Conservation (phyloP, 208 protist species). For the Leishmania major region DNA sequence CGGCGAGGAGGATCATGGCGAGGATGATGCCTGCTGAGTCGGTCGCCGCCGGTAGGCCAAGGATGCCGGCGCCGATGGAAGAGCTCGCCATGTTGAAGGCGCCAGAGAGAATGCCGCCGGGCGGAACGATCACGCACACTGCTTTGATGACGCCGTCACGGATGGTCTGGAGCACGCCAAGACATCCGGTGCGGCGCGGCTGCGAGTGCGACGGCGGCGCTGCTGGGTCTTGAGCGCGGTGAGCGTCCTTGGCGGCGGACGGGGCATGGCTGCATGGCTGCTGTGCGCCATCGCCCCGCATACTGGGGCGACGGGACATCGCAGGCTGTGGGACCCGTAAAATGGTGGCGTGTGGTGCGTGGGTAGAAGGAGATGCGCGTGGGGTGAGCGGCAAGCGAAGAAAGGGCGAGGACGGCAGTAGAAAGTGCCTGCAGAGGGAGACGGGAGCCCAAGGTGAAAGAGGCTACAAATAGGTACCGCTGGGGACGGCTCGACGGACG, state of each 20-base stretch:
- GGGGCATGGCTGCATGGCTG: too few species aligned
- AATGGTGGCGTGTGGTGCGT: not conserved
- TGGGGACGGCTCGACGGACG: not conserved
- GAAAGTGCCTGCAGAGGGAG: not conserved
- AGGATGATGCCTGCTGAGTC: slow-evolving; percentile 38
- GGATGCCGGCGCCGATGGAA: slow-evolving; percentile 47
- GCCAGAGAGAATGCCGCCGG: slow-evolving; percentile 35
- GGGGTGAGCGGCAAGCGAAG: too few species aligned
- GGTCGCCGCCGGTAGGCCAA: slow-evolving; percentile 39
- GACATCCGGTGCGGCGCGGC: not conserved
- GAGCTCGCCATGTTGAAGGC: slow-evolving; percentile 42
- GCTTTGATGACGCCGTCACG: not conserved
- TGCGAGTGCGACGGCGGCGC: not conserved
- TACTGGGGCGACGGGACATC: not conserved
- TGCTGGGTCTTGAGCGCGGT: not conserved
- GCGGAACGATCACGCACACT: slow-evolving; percentile 28
- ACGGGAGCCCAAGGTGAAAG: not conserved
- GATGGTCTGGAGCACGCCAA: slow-evolving; percentile 5
- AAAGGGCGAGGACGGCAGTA: not conserved
- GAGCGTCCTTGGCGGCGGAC: not conserved
- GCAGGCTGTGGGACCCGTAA: not conserved
- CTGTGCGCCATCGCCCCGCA: too few species aligned
- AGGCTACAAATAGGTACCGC: not conserved
- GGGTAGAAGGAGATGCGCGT: not conserved
- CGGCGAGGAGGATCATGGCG: slow-evolving; percentile 33